phyloP scores from a whole-genome alignment of 768 basidiomycete species.

The Russula sp. region DNA sequence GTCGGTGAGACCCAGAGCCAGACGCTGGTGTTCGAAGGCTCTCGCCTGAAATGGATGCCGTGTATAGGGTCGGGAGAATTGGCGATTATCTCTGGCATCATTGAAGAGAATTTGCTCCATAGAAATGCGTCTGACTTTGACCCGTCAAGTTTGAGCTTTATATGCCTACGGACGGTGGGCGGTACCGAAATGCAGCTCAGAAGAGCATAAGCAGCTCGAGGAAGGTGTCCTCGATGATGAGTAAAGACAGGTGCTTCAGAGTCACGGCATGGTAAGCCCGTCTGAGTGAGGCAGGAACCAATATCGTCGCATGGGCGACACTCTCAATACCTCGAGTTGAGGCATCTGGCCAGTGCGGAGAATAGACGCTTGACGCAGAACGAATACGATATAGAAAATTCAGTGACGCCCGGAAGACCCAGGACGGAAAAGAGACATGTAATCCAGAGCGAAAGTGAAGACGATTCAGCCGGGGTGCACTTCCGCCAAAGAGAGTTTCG shows the following conservation, averaged over 20 bases:
- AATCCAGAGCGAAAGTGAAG: slow-evolving; percentile 3
- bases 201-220: not conserved
- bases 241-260: not conserved
- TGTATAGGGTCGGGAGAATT: not conserved
- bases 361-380: slow-evolving; percentile 2
- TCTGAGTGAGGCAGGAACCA: not conserved
- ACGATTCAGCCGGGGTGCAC: not conserved
- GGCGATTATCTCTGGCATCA: slow-evolving; percentile 21
- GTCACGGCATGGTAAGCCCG: not conserved
- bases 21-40: slow-evolving; percentile 1
- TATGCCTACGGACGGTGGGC: slow-evolving; percentile 5
- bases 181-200: not conserved
- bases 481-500: slow-evolving; percentile 1
- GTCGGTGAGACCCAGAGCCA: not conserved
- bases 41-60: slow-evolving; percentile 12
- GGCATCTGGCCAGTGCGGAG: slow-evolving; percentile 12
- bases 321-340: slow-evolving; percentile 4
- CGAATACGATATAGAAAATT: slow-evolving; percentile 4
- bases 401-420: slow-evolving; percentile 5
- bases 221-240: slow-evolving; percentile 1
- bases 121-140: not conserved
- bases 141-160: slow-evolving; percentile 5
- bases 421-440: slow-evolving; percentile 9
- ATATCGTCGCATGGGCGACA: not conserved
- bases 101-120: slow-evolving; percentile 9